Conservation (phyloP, 1,284 basidiomycete genomes). For the Mycosarcoma mackinlayi region DNA sequence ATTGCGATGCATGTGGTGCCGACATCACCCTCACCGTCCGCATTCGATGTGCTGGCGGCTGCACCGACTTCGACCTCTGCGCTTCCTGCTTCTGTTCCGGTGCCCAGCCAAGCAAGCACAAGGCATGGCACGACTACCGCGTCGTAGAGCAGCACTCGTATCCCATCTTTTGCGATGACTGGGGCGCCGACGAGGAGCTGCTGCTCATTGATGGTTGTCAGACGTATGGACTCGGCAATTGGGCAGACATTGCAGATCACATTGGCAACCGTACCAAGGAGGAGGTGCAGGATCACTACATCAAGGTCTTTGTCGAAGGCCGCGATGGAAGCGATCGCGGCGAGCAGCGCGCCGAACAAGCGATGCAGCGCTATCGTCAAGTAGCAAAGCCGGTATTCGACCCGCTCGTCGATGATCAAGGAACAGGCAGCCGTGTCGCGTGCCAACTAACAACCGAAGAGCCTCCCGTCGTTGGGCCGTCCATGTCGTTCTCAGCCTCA, state of each 20-base stretch:
- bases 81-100: constrained; percentile 86
- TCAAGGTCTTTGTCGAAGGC: constrained; percentile 78
- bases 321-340: constrained; percentile 57
- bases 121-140: constrained; percentile 88
- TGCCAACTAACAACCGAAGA: constrained; percentile 40
- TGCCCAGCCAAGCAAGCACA: constrained; percentile 87
- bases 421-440: constrained; percentile 44
- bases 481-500: constrained; percentile 49
- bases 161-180: constrained; percentile 93
- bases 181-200: constrained; percentile 98
- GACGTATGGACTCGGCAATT: constrained; percentile 91
- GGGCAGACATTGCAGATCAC: constrained; percentile 95
- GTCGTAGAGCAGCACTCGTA: constrained; percentile 95
- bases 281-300: constrained; percentile 92
- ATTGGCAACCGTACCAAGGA: constrained; percentile 94
- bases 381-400: constrained; percentile 24
- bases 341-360: constrained; percentile 50
- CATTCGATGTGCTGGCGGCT: constrained; percentile 66
- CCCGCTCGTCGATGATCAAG: constrained; percentile 40
- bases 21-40: constrained; percentile 67
- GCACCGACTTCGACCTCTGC: constrained; percentile 70
- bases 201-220: constrained; percentile 89
- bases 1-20: constrained; percentile 67
- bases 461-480: constrained; percentile 61
- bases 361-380: constrained; percentile 24